Conservation (phyloP, 2,329 filamentous ascomycete genomes). For the Coniochaeta pulveracea region DNA sequence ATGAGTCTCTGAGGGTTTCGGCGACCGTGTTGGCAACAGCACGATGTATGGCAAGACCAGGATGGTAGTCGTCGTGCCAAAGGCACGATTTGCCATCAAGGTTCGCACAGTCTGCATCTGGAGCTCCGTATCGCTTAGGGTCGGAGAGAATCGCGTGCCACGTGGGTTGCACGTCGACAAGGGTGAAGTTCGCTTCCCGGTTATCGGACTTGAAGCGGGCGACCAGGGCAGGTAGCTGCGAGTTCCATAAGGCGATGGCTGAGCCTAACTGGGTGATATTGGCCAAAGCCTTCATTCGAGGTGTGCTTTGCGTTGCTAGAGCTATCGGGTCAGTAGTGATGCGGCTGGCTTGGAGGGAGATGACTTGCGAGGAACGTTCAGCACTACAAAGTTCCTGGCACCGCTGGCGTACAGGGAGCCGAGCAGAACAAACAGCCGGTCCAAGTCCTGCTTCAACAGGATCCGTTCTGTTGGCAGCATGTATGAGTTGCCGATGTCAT, state of each 20-base stretch:
- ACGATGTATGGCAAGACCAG: slow-evolving; percentile 6
- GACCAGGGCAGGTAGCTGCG: slow-evolving; percentile 6
- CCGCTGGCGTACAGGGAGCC: slow-evolving; percentile 5
- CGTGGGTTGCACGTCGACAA: slow-evolving; percentile 7
- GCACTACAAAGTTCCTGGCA: slow-evolving; percentile 6
- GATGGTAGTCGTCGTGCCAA: slow-evolving; percentile 7
- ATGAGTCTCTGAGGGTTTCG: slow-evolving; percentile 2
- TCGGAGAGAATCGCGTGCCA: slow-evolving; percentile 7
- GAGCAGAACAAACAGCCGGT: slow-evolving; percentile 6
- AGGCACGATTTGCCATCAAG: slow-evolving; percentile 7
- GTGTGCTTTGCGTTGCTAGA: slow-evolving; percentile 4
- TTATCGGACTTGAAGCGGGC: slow-evolving; percentile 7
- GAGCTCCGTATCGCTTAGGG: slow-evolving; percentile 8
- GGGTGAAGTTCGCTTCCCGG: slow-evolving; percentile 4
- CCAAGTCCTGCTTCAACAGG: slow-evolving; percentile 4
- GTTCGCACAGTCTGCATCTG: slow-evolving; percentile 7
- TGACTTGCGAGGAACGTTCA: slow-evolving; percentile 7
- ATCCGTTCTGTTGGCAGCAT: slow-evolving; percentile 2
- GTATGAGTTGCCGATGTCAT: slow-evolving; percentile 6
- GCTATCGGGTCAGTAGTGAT: not conserved
- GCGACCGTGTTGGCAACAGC: slow-evolving; percentile 1
- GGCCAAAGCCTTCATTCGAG: slow-evolving; percentile 4
- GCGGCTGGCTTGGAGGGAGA: too few species aligned
- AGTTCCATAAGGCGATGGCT: slow-evolving; percentile 6
- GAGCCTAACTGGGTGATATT: slow-evolving; percentile 5